Conservation (phyloP, 2,329 filamentous ascomycete genomes). For the Tolypocladium inflatum region DNA sequence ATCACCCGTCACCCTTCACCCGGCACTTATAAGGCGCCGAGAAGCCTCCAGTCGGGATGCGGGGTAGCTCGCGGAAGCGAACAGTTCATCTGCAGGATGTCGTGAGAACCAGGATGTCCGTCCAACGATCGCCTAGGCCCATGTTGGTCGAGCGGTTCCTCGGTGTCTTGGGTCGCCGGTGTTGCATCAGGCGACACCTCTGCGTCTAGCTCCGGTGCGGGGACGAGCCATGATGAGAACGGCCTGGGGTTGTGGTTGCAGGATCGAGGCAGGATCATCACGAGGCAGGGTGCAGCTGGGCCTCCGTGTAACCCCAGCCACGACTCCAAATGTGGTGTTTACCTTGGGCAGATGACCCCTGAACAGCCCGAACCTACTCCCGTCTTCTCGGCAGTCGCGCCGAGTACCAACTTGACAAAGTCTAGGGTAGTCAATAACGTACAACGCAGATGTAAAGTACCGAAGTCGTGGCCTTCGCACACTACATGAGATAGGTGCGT, state of each 20-base stretch:
- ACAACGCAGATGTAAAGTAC: no score
- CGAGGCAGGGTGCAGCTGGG: neutral
- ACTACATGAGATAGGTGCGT: no score
- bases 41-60: neutral
- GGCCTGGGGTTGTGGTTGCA: neutral
- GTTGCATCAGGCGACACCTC: neutral
- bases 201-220: neutral
- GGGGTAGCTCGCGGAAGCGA: neutral
- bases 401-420: no score
- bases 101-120: neutral
- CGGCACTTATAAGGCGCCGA: neutral
- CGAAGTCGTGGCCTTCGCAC: no score
- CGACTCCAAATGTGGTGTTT: neutral
- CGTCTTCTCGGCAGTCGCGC: neutral
- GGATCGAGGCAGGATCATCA: neutral
- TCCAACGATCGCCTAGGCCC: neutral
- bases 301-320: neutral
- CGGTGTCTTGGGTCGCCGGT: neutral
- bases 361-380: neutral
- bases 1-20: neutral
- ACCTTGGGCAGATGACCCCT: neutral
- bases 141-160: neutral
- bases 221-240: neutral
- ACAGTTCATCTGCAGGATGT: neutral
- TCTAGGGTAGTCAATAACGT: neutral